A percentile compares a stretch with the other conserved stretches of the same genome.
These are phyloP conservation scores for Neurospora sp. DNA, from an alignment of 2,329 filamentous ascomycete genomes.

Conservation along the genomic window DNA sequence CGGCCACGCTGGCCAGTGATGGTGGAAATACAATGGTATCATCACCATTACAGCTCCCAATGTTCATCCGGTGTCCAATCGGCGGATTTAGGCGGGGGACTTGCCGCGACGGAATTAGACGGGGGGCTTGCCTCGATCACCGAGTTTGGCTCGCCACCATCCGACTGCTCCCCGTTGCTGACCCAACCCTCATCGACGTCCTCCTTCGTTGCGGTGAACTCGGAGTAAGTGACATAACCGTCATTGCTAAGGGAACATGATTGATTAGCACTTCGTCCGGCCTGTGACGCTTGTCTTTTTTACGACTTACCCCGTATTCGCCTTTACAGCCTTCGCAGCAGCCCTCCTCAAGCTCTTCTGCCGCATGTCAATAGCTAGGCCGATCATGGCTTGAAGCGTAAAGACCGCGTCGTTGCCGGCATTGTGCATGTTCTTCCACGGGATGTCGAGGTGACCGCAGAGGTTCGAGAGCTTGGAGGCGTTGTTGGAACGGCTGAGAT, in stretches of 20 bases:
- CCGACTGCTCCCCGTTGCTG: slow-evolving; percentile 22
- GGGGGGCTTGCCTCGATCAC: slow-evolving; percentile 2
- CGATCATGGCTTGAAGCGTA: slow-evolving; percentile 65
- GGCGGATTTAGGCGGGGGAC: no score
- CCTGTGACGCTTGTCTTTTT: neutral
- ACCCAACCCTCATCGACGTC: slow-evolving; percentile 21
- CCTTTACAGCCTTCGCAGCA: neutral
- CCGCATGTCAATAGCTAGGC: slow-evolving; percentile 36
- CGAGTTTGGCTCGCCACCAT: slow-evolving; percentile 17
- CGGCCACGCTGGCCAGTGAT: neutral
- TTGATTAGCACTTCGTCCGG: slow-evolving; percentile 1
- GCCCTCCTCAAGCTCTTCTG: slow-evolving; percentile 16
- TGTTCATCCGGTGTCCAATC: neutral
- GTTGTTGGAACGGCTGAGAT: slow-evolving; percentile 44
- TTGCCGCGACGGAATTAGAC: neutral
- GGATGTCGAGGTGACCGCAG: slow-evolving; percentile 54
- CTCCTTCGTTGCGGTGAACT: slow-evolving; percentile 6
- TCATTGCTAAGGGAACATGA: slow-evolving; percentile 5
- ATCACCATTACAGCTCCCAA: neutral
- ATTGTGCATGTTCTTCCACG: slow-evolving; percentile 65
- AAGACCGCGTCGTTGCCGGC: slow-evolving; percentile 80
- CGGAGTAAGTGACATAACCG: neutral
- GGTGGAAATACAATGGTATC: neutral
- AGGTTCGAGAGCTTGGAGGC: slow-evolving; percentile 49
- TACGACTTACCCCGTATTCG: slow-evolving; percentile 3